A percentile compares a stretch with the other conserved stretches of the same genome.
Evolutionary conservation across 768 basidiomycete genomes (phyloP).

Genomic region (Suillus hirtellus): DNA sequence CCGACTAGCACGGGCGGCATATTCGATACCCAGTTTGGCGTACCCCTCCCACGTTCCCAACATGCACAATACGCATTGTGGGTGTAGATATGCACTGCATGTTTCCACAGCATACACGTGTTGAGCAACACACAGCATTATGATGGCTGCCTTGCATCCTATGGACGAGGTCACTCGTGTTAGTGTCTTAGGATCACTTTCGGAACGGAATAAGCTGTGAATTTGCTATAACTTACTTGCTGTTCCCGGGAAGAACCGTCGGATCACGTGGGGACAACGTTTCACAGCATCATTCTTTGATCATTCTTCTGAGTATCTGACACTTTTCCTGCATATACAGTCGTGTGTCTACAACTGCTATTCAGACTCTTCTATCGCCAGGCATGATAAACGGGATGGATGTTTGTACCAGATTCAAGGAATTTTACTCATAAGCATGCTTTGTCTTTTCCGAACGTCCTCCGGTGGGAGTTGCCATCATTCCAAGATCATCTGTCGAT

Average conservation of each 20-base stretch:
- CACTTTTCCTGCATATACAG: background rate
- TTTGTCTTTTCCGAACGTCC: conserved; percentile 65
- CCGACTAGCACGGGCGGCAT: background rate
- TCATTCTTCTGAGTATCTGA: background rate
- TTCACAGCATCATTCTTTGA: background rate
- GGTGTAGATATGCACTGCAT: background rate
- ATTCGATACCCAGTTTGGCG: conserved; percentile 1
- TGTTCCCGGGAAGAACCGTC: background rate
- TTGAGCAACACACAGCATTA: background rate
- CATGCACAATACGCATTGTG: conserved; percentile 1
- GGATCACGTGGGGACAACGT: background rate
- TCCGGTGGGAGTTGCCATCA: conserved; percentile 77
- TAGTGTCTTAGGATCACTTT: background rate
- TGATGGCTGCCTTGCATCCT: background rate
- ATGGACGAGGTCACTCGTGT: background rate
- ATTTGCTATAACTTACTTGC: background rate
- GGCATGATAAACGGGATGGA: conserved; percentile 15
- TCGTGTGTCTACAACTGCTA: conserved; percentile 23
- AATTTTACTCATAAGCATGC: conserved; percentile 97
- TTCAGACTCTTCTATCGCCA: conserved; percentile 7
- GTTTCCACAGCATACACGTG: background rate
- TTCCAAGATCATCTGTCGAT: conserved; percentile 9
- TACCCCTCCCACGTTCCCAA: conserved; percentile 7
- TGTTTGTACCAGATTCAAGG: conserved; percentile 57
- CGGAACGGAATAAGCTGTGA: background rate